phyloP scores from a whole-genome alignment of 495 filamentous ascomycete species.

The Thozetella sp. region DNA sequence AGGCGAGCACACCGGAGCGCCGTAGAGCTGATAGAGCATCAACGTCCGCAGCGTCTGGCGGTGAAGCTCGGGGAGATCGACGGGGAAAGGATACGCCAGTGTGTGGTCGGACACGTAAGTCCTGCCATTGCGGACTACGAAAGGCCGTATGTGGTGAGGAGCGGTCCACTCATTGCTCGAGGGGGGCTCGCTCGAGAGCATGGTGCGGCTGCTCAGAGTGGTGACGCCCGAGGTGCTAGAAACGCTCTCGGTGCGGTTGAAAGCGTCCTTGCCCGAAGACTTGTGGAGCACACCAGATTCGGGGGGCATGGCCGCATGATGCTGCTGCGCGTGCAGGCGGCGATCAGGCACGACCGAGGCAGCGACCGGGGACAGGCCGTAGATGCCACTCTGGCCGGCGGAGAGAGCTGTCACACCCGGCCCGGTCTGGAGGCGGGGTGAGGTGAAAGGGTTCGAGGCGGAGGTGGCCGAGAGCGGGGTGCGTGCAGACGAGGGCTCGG shows the following conservation, averaged over 20 bases:
- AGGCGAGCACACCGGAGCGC: constrained; percentile 76
- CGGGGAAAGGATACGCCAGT: constrained; percentile 79
- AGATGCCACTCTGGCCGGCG: constrained; percentile 6
- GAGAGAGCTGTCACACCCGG: constrained; percentile 10
- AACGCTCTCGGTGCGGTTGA: constrained; percentile 36
- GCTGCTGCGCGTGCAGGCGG: constrained; percentile 18
- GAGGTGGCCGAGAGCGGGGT: constrained; percentile 23
- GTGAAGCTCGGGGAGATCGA: constrained; percentile 86
- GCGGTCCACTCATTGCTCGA: constrained; percentile 19
- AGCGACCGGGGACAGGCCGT: constrained; percentile 7
- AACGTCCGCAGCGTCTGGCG: constrained; percentile 84
- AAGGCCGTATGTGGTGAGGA: constrained; percentile 54
- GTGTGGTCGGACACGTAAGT: constrained; percentile 79
- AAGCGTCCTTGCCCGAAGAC: constrained; percentile 13
- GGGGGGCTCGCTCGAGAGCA: constrained; percentile 31
- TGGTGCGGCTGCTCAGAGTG: constrained; percentile 31
- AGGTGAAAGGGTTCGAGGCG: constrained; percentile 19
- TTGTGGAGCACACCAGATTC: constrained; percentile 26
- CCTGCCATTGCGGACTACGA: constrained; percentile 73
- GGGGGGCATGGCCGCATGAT: constrained; percentile 37
- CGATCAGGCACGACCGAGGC: constrained; percentile 20
- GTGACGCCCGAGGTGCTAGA: constrained; percentile 33
- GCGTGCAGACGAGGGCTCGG: constrained; percentile 26
- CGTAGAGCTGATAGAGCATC: constrained; percentile 79
- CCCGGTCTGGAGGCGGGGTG: constrained; percentile 16